Conservation (phyloP, 805 yeast species). For the Wickerhamomyces subpelliculosus region DNA sequence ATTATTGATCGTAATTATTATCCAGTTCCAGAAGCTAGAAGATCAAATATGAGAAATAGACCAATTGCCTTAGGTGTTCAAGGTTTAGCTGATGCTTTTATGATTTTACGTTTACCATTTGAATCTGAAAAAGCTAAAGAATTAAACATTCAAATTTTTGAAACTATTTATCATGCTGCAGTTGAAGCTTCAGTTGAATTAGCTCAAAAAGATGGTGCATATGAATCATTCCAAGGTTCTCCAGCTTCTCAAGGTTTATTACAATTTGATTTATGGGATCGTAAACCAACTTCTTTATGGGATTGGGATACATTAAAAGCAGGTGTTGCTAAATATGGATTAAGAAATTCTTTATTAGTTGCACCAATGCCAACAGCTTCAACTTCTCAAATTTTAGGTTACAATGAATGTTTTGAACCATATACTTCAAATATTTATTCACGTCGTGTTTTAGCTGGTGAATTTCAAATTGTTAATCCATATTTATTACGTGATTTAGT, state of each 20-base stretch:
- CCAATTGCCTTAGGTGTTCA: slow-evolving; percentile 99
- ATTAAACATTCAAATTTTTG: slow-evolving; percentile 81
- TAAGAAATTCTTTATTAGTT: slow-evolving; percentile 80
- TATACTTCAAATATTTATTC: slow-evolving; percentile 88
- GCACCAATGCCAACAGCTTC: slow-evolving; percentile 99
- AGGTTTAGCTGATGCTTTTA: slow-evolving; percentile 88
- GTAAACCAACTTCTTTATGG: slow-evolving; percentile 71
- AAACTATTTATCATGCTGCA: slow-evolving; percentile 93
- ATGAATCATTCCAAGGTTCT: slow-evolving; percentile 71
- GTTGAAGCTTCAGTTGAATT: slow-evolving; percentile 81
- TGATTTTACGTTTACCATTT: slow-evolving; percentile 75
- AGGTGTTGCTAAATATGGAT: slow-evolving; percentile 53
- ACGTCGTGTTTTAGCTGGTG: slow-evolving; percentile 89
- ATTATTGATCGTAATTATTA: slow-evolving; percentile 82
- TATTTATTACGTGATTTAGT: slow-evolving; percentile 78
- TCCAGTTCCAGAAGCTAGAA: slow-evolving; percentile 72
- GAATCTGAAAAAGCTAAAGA: slow-evolving; percentile 73
- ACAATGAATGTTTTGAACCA: slow-evolving; percentile 94
- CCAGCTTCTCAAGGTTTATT: slow-evolving; percentile 83
- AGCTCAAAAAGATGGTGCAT: slow-evolving; percentile 63
- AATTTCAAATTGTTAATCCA: slow-evolving; percentile 86
- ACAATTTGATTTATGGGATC: slow-evolving; percentile 85
- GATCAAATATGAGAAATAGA: slow-evolving; percentile 75
- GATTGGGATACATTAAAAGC: slow-evolving; percentile 77
- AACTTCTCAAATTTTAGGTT: slow-evolving; percentile 91